Evolutionary conservation across 805 yeast genomes (phyloP).

Genomic region (Zygosaccharomyces gambellarensis): DNA sequence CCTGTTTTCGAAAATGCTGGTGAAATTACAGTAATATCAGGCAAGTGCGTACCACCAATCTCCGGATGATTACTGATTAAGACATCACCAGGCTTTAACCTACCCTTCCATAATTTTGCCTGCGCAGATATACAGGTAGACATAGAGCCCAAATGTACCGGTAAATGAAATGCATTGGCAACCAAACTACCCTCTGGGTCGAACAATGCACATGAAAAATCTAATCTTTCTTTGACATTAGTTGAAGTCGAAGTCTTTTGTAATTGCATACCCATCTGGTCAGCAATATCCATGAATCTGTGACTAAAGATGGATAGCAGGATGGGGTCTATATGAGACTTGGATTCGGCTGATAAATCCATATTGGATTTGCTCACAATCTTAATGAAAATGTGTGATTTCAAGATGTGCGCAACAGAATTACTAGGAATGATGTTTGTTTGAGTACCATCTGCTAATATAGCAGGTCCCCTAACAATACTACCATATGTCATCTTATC

Average conservation of each 20-base stretch:
- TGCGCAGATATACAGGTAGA: constrained; percentile 71
- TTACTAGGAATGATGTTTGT: constrained; percentile 69
- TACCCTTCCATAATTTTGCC: constrained; percentile 58
- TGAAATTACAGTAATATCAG: constrained; percentile 87
- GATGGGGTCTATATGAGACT: constrained; percentile 51
- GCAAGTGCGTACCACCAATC: constrained; percentile 82
- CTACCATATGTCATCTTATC: constrained; percentile 53
- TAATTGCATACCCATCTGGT: constrained; percentile 78
- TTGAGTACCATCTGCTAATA: constrained; percentile 76
- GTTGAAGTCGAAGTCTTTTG: constrained; percentile 78
- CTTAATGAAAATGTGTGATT: constrained; percentile 56
- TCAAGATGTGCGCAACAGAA: constrained; percentile 50
- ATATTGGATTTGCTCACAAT: constrained; percentile 9
- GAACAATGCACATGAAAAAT: constrained; percentile 80
- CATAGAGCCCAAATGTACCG: constrained; percentile 85
- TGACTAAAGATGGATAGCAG: constrained; percentile 73
- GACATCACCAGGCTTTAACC: constrained; percentile 67
- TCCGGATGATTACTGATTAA: constrained; percentile 76
- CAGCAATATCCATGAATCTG: constrained; percentile 86
- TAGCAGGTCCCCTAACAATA: constrained; percentile 62
- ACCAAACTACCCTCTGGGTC: constrained; percentile 72
- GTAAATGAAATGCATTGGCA: constrained; percentile 86
- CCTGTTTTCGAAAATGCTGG: constrained; percentile 68
- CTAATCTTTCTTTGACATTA: constrained; percentile 77
- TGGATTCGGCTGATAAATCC: constrained; percentile 7